Evolutionary conservation across 352 stramenopile genomes (phyloP).

Genomic region (Globisporangium mamillatum): DNA sequence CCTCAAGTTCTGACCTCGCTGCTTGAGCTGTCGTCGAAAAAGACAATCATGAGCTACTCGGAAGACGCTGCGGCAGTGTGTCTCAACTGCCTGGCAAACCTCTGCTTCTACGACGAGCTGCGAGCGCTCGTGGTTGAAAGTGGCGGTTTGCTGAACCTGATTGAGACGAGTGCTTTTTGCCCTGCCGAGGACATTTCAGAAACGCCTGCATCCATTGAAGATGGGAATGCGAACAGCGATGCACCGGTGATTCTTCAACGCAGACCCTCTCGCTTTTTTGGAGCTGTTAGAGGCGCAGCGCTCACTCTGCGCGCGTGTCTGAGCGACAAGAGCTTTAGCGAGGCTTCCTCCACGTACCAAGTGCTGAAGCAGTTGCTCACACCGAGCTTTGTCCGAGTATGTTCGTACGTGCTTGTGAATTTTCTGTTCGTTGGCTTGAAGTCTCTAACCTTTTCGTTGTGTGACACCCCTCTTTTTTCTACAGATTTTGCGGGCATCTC

Average conservation of each 20-base stretch:
- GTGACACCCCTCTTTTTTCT: conserved; percentile 1
- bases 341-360: conserved; percentile 30
- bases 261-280: conserved; percentile 41
- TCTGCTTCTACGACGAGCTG: conserved; percentile 64
- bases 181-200: conserved; percentile 41
- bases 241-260: conserved; percentile 22
- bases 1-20: conserved; percentile 55
- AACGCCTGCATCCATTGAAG: conserved; percentile 21
- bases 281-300: conserved; percentile 52
- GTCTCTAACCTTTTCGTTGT: background rate
- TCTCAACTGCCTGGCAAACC: conserved; percentile 51
- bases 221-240: conserved; percentile 21
- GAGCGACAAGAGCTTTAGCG: conserved; percentile 37
- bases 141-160: conserved; percentile 61
- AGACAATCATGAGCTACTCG: conserved; percentile 59
- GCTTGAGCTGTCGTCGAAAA: conserved; percentile 51
- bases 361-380: conserved; percentile 79
- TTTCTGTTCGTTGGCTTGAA: background rate
- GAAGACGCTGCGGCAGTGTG: conserved; percentile 57
- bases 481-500: conserved; percentile 58
- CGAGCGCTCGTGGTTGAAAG: conserved; percentile 51
- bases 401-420: conserved; percentile 8
- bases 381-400: conserved; percentile 71
- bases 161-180: conserved; percentile 69
- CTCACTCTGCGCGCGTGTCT: conserved; percentile 59